Percentiles rank a stretch among this genome's conserved stretches.
phyloP scores from a whole-genome alignment of 2,329 filamentous ascomycete genomes.

The Ophiostoma australiae region DNA sequence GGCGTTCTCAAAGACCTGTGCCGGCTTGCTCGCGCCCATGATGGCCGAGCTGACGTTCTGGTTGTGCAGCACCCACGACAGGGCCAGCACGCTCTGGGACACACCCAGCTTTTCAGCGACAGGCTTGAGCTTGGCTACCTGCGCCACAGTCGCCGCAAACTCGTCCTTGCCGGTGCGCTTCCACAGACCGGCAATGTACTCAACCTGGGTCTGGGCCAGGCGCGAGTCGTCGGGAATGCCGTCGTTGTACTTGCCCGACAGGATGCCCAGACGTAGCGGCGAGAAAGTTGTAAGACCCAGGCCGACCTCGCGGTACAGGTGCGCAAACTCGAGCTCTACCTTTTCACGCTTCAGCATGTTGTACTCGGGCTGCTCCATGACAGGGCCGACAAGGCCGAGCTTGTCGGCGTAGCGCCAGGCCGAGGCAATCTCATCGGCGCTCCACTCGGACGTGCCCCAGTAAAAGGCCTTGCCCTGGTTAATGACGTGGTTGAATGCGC shows the following conservation, averaged over 20 bases:
- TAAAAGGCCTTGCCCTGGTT: slow-evolving; percentile 65
- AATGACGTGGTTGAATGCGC: slow-evolving; percentile 45
- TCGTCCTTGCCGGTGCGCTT: slow-evolving; percentile 49
- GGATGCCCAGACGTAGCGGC: slow-evolving; percentile 50
- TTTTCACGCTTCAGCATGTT: slow-evolving; percentile 56
- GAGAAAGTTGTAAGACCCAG: slow-evolving; percentile 52
- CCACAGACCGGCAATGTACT: slow-evolving; percentile 52
- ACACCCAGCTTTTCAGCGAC: slow-evolving; percentile 62
- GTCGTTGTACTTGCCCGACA: slow-evolving; percentile 61
- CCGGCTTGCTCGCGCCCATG: slow-evolving; percentile 54
- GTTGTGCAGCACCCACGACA: slow-evolving; percentile 61
- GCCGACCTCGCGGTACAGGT: slow-evolving; percentile 52
- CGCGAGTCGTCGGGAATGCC: slow-evolving; percentile 57
- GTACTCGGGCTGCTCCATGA: slow-evolving; percentile 65
- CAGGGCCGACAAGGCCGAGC: slow-evolving; percentile 56
- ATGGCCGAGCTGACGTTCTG: slow-evolving; percentile 58
- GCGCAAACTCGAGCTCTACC: slow-evolving; percentile 51
- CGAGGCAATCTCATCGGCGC: slow-evolving; percentile 60
- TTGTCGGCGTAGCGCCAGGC: slow-evolving; percentile 57
- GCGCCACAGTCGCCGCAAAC: slow-evolving; percentile 49
- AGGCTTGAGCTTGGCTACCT: slow-evolving; percentile 55
- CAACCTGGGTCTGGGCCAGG: slow-evolving; percentile 52
- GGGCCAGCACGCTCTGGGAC: slow-evolving; percentile 51
- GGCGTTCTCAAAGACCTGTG: slow-evolving; percentile 58
- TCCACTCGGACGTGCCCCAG: slow-evolving; percentile 69